Evolutionary conservation across 164 flowering plant species (phyloP), one percentile per base, ranked within the genome.

Genomic region (Nelumbo lutea): DNA sequence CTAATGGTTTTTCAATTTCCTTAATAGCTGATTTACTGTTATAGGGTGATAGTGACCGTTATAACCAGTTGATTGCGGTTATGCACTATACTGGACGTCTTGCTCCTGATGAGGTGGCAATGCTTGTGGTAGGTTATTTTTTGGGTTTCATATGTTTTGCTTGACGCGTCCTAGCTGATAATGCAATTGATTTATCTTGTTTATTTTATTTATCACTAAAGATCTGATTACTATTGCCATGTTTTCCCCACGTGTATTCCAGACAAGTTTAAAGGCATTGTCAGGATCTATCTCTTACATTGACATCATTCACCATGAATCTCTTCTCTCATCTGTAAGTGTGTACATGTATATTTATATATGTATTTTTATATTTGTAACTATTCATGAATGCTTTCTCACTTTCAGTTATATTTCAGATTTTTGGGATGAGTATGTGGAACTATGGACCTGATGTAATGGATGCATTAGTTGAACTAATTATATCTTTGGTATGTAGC

Each of bases 391-490:
- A 8, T 10, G 3, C 51, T 43, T 65, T 67, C 59, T 68, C 40
- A 53, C 59, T 42, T 27, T 27, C 39, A 11, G 3, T 43, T 50
- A 9, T 73, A 45, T 40, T 71, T 14, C 84, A 94, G 97, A 82
- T 94, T 55, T 84, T 87, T 77, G 70, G 71, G 40, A 86, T 87
- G 88, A 87, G 84, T 82, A 66, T 91, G 83, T 94, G 98, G 98
- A 73, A 83, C 58, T 80, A 79, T 67, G 83, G 83, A 13, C 73
- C 84, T 11, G 83, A 81, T 73, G 91, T 89, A 39, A 83, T 89
- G 91, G 97, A 89, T 82, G 94, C 90, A 2, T 61, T 90, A 74
- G 60, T 79, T 53, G 89, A 87, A 50, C 78, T 92, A 3, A 73
- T 90, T 15, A 64, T 80, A 70, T 72, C 86, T 53, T 72, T 95